A percentile compares a stretch with the other conserved stretches of the same genome.
Evolutionary conservation across 2,329 filamentous ascomycete species (phyloP).

Genomic region (Paraphaeosphaeria sporulosa): DNA sequence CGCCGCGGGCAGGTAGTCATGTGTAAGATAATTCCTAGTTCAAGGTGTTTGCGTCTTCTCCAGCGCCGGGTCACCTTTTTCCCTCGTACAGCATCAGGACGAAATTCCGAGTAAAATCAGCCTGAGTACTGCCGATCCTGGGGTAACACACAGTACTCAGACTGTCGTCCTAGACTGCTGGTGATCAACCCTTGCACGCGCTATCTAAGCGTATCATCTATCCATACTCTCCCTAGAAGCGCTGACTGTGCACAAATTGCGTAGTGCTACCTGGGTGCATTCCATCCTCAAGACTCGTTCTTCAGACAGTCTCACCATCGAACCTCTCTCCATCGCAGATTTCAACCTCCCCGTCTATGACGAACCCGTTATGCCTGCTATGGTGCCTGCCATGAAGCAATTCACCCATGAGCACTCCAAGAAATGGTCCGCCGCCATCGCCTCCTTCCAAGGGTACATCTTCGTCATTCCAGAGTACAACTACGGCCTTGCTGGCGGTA

Average conservation of each 20-base stretch:
- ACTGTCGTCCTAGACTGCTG: no score
- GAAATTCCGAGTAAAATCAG: no score
- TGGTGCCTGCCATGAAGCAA: conserved; percentile 46
- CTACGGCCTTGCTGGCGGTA: conserved; percentile 59
- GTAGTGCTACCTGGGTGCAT: no score
- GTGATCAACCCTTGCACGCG: no score
- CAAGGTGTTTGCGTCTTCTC: no score
- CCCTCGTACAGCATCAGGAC: no score
- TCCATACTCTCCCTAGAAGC: no score
- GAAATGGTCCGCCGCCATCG: conserved; percentile 56
- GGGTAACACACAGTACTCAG: no score
- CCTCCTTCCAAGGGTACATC: conserved; percentile 57
- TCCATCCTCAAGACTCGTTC: conserved; percentile 16
- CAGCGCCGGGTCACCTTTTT: no score
- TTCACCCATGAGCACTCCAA: conserved; percentile 54
- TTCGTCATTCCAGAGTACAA: conserved; percentile 66
- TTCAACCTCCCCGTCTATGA: conserved; percentile 57
- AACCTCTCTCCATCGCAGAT: conserved; percentile 33
- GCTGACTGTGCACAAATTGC: conserved; percentile 9
- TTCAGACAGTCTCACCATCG: conserved; percentile 13
- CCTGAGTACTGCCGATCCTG: no score
- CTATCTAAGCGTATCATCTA: no score
- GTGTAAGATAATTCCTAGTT: no score
- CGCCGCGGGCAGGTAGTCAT: conserved; percentile 13
- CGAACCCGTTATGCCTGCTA: conserved; percentile 52